Evolutionary conservation across 192 early-diverging fungal genomes (phyloP), one percentile per base, ranked within the genome.

Genomic region (Coemansia brasiliensis): DNA sequence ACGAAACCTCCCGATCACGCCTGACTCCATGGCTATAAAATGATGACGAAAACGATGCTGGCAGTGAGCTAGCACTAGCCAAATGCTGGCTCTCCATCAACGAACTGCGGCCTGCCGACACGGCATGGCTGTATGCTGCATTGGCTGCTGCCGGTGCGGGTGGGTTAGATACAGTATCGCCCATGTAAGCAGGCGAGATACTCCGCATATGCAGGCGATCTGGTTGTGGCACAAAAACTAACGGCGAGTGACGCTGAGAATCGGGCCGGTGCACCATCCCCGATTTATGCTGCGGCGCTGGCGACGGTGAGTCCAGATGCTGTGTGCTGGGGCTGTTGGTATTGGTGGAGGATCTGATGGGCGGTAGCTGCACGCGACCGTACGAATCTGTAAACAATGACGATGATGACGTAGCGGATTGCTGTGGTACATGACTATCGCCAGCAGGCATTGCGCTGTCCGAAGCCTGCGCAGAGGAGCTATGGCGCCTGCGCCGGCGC

Each of bases 341-440:
- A 12, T 10, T 51, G 12, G 60, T 32, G 3, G 63, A 61, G 3
- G 63, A 61, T 37, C 72, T 45, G 48, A 78, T 72, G 1, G 75
- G 69, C 18, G 69, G 75, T 49, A 78, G 56, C 48, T 67, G 61
- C 18, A 72, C 56, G 16, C 75, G 64, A 12, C 75, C 65, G 25
- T 61, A 65, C 0, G 63, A n/a, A 48, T 77, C 74, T 3, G 56
- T 55, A 39, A 64, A 72, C 22, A 72, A 20, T 12, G 69, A 62
- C 38, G 59, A 39, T 27, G 32, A 29, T 3, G 26, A 13, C 16
- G 35, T 25, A 16, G 48, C 38, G 15, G 8, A 0, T 16, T 18
- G 16, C 17, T 21, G 24, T 18, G 32, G 12, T 7, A 29, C 24
- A 29, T 18, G 49, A 8, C 27, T 26, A 20, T 51, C 49, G n/a